These are phyloP conservation scores for Thinopyrum elongatum DNA, from an alignment of 176 grass and related monocot species.

Conservation along the genomic window DNA sequence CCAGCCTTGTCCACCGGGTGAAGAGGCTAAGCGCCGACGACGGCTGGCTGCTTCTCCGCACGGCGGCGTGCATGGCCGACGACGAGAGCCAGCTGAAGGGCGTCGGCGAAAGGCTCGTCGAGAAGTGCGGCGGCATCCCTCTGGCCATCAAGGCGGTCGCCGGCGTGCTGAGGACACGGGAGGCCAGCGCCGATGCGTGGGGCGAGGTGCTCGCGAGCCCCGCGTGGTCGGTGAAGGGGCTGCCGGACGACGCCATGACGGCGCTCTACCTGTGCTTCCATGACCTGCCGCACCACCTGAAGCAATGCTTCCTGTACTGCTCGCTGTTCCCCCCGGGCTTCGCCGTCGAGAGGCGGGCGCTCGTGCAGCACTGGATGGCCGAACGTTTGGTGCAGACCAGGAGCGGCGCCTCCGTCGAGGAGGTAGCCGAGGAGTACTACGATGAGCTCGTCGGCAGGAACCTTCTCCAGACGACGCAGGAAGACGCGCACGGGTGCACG, in stretches of 20 bases:
- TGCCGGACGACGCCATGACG: slow-evolving; percentile 42
- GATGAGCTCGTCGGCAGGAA: slow-evolving; percentile 58
- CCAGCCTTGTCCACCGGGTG: slow-evolving; percentile 43
- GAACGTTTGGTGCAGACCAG: slow-evolving; percentile 55
- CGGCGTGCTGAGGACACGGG: slow-evolving; percentile 47
- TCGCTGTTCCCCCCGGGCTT: slow-evolving; percentile 52
- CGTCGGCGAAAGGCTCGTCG: slow-evolving; percentile 39
- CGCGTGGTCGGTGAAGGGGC: slow-evolving; percentile 46
- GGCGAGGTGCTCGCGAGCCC: slow-evolving; percentile 22
- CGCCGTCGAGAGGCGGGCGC: slow-evolving; percentile 3
- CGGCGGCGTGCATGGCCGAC: slow-evolving; percentile 6
- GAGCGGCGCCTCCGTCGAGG: slow-evolving; percentile 29
- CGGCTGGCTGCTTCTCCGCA: slow-evolving; percentile 47
- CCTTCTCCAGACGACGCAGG: slow-evolving; percentile 46
- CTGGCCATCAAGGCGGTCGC: slow-evolving; percentile 53
- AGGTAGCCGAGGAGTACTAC: slow-evolving; percentile 62
- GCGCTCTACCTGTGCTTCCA: slow-evolving; percentile 66
- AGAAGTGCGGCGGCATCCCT: slow-evolving; percentile 52
- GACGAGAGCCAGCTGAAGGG: slow-evolving; percentile 28
- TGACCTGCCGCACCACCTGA: slow-evolving; percentile 64
- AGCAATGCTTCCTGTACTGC: slow-evolving; percentile 78
- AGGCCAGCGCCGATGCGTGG: slow-evolving; percentile 29
- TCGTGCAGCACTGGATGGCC: slow-evolving; percentile 63
- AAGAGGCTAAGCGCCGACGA: slow-evolving; percentile 39
- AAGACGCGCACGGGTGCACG: slow-evolving; percentile 22